Base-by-base conservation (phyloP, 1,139 yeast genomes). In the Pneumocystis carinii region DNA sequence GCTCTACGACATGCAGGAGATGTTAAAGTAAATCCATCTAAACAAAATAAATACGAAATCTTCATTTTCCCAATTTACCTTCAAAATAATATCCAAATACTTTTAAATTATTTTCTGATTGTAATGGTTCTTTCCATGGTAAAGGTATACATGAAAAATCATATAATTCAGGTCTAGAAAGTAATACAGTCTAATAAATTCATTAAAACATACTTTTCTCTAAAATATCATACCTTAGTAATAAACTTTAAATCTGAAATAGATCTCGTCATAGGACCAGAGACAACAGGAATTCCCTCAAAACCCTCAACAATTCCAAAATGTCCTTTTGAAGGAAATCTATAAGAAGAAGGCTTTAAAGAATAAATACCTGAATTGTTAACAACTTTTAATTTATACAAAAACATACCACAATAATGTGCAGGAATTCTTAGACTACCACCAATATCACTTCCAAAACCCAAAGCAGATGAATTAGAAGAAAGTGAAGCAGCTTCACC, bases 221-320 rank as follows among this genome's bases (percentile, higher is more conserved):
- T 79, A 81, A 64, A 84, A 76, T 66, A 81, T 27, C 77, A 24
- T 24, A 48, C 71, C 68, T 81, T 81, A 77, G 85, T 79, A 74
- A 86, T 81, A 66, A 80, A 81, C 38, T 82, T 81, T 67, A 88
- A 74, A 71, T 87, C 95, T 14, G 79, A 83, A 38, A 88, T 73
- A 10, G 83, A 74, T 67, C 84, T 72, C 38, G 83, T 76, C 77
- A 82, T 75, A 32, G 86, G 86, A 1, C 85, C 83, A 67, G 81
- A 77, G 15, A 81, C 84, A 2, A 83, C 79, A 2, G 80, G 80
- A 41, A 81, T 76, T 59, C 81, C 76, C 19, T 48, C 55, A 48
- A 48, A 48, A 75, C 67, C 81, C 78, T 60, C 67, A 64, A 67
- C 74, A 63, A 80, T 79, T 61, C 66, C 66, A 55, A 68, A 67